These are phyloP conservation scores for Wickerhamomyces ciferrii DNA, from an alignment of 805 yeast species.

Conservation along the genomic window DNA sequence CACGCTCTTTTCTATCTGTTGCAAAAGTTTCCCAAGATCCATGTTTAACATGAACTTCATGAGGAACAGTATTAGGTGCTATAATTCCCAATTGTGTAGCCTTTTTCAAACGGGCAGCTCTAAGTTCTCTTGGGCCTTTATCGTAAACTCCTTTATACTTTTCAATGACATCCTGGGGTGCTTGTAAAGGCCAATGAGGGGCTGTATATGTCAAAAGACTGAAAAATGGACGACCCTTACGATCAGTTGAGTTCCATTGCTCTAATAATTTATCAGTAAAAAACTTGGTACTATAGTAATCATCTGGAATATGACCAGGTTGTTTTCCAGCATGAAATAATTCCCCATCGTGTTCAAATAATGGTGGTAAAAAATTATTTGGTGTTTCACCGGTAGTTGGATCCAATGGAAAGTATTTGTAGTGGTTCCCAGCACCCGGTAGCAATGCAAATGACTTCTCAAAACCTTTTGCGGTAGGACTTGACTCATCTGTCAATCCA, in stretches of 20 bases:
- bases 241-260: slow-evolving; percentile 23
- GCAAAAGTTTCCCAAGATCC: slow-evolving; percentile 39
- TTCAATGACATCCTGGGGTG: slow-evolving; percentile 40
- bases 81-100: slow-evolving; percentile 43
- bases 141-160: slow-evolving; percentile 44
- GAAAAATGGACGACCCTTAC: slow-evolving; percentile 46
- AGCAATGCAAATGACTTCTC: slow-evolving; percentile 42
- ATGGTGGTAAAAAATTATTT: slow-evolving; percentile 15
- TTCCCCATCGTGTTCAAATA: slow-evolving; percentile 24
- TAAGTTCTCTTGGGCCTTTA: slow-evolving; percentile 41
- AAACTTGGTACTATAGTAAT: slow-evolving; percentile 39
- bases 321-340: slow-evolving; percentile 26
- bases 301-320: slow-evolving; percentile 33
- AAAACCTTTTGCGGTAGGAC: slow-evolving; percentile 47
- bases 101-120: slow-evolving; percentile 31
- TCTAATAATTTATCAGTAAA: slow-evolving; percentile 40
- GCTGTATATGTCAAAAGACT: slow-evolving; percentile 55
- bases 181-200: slow-evolving; percentile 66
- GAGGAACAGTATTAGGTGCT: slow-evolving; percentile 38
- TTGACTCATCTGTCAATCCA: slow-evolving; percentile 40
- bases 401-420: slow-evolving; percentile 26
- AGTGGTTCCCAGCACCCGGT: slow-evolving; percentile 57
- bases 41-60: slow-evolving; percentile 33
- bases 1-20: slow-evolving; percentile 29
- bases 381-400: slow-evolving; percentile 3